Base-by-base conservation (phyloP, 1,284 basidiomycete genomes). In the Trametes sp. region DNA sequence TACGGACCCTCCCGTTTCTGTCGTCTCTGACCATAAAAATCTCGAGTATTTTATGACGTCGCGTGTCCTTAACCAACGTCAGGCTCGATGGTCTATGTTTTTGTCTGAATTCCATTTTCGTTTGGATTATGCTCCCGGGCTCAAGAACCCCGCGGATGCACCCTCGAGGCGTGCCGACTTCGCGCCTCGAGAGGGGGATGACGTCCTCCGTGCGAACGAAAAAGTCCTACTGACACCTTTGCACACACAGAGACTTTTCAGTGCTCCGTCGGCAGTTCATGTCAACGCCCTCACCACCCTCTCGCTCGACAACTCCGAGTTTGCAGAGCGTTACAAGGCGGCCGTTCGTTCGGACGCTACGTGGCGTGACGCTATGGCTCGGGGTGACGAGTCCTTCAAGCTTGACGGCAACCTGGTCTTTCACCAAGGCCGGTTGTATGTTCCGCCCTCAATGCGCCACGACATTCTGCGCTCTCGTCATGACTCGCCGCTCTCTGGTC, bases 21-120 rank as follows among this genome's bases (percentile, higher is more conserved):
- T 76, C 26, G 62, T 74, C 16, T 68, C 69, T 26, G 74, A 80
- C 56, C 77, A 80, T 57, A 74, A 74, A 57, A 79, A 79, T 57
- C 74, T 78, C 16, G 69, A 73, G 55, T 77, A 78, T 66, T 79
- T 78, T 41, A 75, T 73, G 70, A 55, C 69, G 21, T 65, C 75
- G 41, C 64, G 71, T 1, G 49, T 70, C 28, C 73, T 83, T 2
- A 80, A 75, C 53, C 69, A 75, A n/a, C 69, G 76, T 2, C 82
- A 84, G 66, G 77, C 75, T 0, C 70, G 76, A 16, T 82, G 81
- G 81, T 65, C 73, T 3, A 74, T 79, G 62, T 69, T 71, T 68
- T 52, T 77, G 72, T 28, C 64, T 59, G 3, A 76, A 69, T 78
- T 68, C 70, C 74, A 33, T 60, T 80, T 35, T 28, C 42, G 60